These are phyloP conservation scores for Saposhnikovia divaricata DNA, from an alignment of 129 eudicot genomes.

Conservation along the genomic window DNA sequence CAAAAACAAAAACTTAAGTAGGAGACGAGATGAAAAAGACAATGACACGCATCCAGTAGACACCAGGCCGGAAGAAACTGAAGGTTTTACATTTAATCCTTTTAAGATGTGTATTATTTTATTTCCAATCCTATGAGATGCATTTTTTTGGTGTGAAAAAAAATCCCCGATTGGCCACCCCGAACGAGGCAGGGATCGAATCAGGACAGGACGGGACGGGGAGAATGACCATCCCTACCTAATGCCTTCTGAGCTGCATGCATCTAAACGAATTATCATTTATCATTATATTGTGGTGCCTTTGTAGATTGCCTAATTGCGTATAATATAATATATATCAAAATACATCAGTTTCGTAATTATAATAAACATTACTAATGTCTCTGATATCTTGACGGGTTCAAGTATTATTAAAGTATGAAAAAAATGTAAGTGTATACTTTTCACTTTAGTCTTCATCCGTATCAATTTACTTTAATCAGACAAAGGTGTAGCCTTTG, in stretches of 20 bases:
- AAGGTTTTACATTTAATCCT: constrained; percentile 30
- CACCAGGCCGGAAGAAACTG: constrained; percentile 18
- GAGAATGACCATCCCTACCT: too few relatives aligned
- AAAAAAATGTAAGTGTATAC: background rate
- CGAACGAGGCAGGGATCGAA: too few relatives aligned
- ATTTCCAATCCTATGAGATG: background rate
- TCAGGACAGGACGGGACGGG: too few relatives aligned
- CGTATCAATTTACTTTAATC: background rate
- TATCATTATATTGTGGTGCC: background rate
- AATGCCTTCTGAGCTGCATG: background rate
- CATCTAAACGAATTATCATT: background rate
- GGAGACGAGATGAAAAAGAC: constrained; percentile 25
- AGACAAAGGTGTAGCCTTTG: constrained; percentile 6
- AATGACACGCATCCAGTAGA: constrained; percentile 12
- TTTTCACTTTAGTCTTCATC: background rate
- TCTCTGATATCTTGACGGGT: background rate
- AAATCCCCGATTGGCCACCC: background rate
- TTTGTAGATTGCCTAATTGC: background rate
- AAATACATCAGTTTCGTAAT: background rate
- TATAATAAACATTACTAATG: background rate
- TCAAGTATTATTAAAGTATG: background rate
- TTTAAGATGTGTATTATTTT: background rate
- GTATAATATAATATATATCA: background rate
- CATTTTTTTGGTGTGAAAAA: background rate
- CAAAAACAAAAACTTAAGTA: constrained; percentile 29